Percentiles rank a stretch among this genome's conserved stretches.
phyloP scores from a whole-genome alignment of 2,329 filamentous ascomycete genomes.

The Magnaporthiopsis rhizophila region DNA sequence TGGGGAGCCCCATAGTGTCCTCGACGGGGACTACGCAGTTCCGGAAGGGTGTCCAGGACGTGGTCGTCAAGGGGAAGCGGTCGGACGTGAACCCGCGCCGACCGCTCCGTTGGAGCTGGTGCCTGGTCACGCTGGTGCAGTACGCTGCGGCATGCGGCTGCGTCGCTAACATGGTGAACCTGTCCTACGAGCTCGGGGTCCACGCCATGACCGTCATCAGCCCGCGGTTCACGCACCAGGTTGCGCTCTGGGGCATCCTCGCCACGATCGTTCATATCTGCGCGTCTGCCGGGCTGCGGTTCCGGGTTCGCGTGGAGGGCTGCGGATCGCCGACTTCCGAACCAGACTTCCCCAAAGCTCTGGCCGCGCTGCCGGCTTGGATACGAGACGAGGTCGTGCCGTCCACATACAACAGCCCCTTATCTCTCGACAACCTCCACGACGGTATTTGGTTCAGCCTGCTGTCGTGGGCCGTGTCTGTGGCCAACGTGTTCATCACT shows the following conservation, averaged over 20 bases:
- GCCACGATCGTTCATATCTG: slow-evolving; percentile 13
- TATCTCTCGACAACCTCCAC: neutral
- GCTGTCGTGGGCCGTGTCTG: neutral
- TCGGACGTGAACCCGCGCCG: neutral
- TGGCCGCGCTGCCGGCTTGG: slow-evolving; percentile 9
- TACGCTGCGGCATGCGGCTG: slow-evolving; percentile 17
- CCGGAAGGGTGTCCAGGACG: neutral
- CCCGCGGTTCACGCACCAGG: slow-evolving; percentile 14
- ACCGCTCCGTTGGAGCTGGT: neutral
- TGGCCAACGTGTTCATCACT: slow-evolving; percentile 4
- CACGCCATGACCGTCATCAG: slow-evolving; percentile 19
- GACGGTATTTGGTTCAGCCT: neutral
- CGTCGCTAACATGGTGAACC: slow-evolving; percentile 17
- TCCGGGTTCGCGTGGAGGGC: neutral
- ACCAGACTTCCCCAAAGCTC: no score
- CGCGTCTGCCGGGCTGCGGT: neutral
- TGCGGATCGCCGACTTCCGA: neutral
- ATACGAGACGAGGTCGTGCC: slow-evolving; percentile 15
- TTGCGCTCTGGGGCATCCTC: slow-evolving; percentile 19
- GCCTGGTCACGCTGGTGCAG: slow-evolving; percentile 10
- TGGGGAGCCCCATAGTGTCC: neutral
- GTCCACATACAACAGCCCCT: slow-evolving; percentile 11
- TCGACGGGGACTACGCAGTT: neutral
- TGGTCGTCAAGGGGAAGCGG: neutral
- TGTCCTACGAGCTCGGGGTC: slow-evolving; percentile 19